Conservation (phyloP, 495 filamentous ascomycete species). For the Xylona heveae region DNA sequence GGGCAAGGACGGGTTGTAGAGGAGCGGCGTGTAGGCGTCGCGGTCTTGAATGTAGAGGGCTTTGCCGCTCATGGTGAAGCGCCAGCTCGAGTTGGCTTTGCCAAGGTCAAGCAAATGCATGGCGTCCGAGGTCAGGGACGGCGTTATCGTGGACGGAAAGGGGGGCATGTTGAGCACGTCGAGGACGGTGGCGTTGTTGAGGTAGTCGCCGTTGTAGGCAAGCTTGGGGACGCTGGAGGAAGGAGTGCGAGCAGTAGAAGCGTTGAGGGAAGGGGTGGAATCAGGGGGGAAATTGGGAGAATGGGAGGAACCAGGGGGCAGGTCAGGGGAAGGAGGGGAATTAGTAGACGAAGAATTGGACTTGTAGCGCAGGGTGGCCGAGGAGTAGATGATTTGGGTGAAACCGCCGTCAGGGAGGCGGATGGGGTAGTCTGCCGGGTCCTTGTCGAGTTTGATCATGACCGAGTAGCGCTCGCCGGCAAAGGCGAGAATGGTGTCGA, state of each 20-base stretch:
- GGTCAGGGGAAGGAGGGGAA: no score
- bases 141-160: no score
- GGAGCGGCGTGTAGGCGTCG: slow-evolving; percentile 6
- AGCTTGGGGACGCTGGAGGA: slow-evolving; percentile 4
- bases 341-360: no score
- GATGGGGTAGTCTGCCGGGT: slow-evolving; percentile 17
- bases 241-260: no score
- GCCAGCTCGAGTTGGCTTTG: slow-evolving; percentile 3
- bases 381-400: slow-evolving; percentile 19
- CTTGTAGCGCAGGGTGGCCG: slow-evolving; percentile 15
- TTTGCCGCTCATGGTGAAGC: slow-evolving; percentile 6
- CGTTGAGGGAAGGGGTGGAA: no score
- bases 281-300: no score
- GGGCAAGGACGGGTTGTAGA: slow-evolving; percentile 5
- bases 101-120: slow-evolving; percentile 8
- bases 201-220: slow-evolving; percentile 4
- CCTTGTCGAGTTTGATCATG: slow-evolving; percentile 16
- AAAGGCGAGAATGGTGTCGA: slow-evolving; percentile 15
- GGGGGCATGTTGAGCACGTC: no score
- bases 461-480: slow-evolving; percentile 19
- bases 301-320: no score
- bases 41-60: slow-evolving; percentile 2
- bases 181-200: no score
- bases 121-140: no score
- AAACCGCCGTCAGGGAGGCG: slow-evolving; percentile 15